Conservation (phyloP, 2,329 filamentous ascomycete genomes). For the Ophiostoma australiae region DNA sequence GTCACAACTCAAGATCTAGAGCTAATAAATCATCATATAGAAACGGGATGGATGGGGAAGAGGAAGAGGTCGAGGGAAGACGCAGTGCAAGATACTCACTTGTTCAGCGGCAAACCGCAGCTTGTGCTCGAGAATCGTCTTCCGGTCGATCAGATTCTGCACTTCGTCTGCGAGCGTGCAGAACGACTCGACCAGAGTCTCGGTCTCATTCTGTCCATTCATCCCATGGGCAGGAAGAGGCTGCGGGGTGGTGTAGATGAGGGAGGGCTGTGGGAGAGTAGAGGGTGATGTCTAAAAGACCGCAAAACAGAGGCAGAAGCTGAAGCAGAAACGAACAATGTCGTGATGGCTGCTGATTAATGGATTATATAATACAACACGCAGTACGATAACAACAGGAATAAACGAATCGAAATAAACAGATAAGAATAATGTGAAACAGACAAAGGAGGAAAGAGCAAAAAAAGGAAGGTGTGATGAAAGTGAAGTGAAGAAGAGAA, state of each 20-base stretch:
- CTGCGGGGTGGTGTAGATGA: neutral
- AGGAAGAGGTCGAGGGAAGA: slow-evolving; percentile 11
- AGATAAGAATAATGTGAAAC: neutral
- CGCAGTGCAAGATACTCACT: slow-evolving; percentile 41
- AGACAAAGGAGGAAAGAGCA: slow-evolving; percentile 12
- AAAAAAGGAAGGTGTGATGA: slow-evolving; percentile 11
- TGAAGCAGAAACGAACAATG: slow-evolving; percentile 17
- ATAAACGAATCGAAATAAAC: neutral
- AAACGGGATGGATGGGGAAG: slow-evolving; percentile 17
- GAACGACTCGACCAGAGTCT: slow-evolving; percentile 60
- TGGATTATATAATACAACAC: slow-evolving; percentile 5
- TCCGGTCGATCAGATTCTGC: slow-evolving; percentile 57
- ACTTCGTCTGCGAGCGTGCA: slow-evolving; percentile 61
- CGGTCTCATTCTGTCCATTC: slow-evolving; percentile 44
- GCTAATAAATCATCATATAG: slow-evolving; percentile 55
- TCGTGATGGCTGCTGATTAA: slow-evolving; percentile 16
- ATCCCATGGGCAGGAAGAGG: slow-evolving; percentile 35
- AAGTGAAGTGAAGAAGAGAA: neutral
- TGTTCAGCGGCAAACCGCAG: slow-evolving; percentile 62
- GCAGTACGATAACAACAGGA: neutral
- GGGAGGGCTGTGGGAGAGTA: slow-evolving; percentile 11
- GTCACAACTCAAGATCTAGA: slow-evolving; percentile 74
- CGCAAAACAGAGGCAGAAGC: slow-evolving; percentile 21
- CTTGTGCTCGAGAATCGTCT: slow-evolving; percentile 63
- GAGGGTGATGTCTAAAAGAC: neutral